phyloP scores from a whole-genome alignment of 108 stramenopile species.

The Fistulifera pelliculosa region DNA sequence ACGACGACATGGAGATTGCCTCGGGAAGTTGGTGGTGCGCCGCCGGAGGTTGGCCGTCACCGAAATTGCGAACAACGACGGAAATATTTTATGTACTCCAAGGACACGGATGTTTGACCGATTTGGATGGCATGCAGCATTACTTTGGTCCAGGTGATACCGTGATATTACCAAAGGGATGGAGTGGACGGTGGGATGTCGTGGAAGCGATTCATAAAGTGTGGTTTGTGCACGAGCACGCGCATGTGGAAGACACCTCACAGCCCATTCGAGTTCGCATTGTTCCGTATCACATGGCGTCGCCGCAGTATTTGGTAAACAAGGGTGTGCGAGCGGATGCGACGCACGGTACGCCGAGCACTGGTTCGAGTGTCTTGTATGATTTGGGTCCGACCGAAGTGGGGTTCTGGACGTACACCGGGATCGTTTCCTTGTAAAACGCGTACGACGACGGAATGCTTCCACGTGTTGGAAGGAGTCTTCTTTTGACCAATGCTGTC shows the following conservation, averaged over 20 bases:
- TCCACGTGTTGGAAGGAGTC: slow-evolving; percentile 47
- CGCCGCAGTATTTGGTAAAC: slow-evolving; percentile 18
- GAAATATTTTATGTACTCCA: slow-evolving; percentile 55
- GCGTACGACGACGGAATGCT: slow-evolving; percentile 13
- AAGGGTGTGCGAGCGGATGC: slow-evolving; percentile 14
- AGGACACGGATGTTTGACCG: slow-evolving; percentile 46
- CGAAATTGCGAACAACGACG: slow-evolving; percentile 33
- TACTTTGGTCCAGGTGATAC: slow-evolving; percentile 66
- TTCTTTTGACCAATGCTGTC: slow-evolving; percentile 30
- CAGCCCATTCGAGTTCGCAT: slow-evolving; percentile 39
- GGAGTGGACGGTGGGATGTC: slow-evolving; percentile 69
- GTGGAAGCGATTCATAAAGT: slow-evolving; percentile 47
- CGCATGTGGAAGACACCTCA: slow-evolving; percentile 24
- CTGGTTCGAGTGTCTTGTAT: slow-evolving; percentile 34
- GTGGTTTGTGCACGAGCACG: slow-evolving; percentile 56
- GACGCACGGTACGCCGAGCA: slow-evolving; percentile 12
- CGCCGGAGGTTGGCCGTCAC: slow-evolving; percentile 58
- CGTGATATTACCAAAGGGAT: slow-evolving; percentile 64
- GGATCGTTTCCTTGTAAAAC: slow-evolving; percentile 27
- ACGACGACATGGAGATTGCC: slow-evolving; percentile 4
- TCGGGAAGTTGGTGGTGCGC: slow-evolving; percentile 59
- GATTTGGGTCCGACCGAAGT: slow-evolving; percentile 47
- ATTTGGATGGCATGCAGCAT: slow-evolving; percentile 42
- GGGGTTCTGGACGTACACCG: slow-evolving; percentile 35
- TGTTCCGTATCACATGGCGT: slow-evolving; percentile 25